Conservation (phyloP, 169 alveolate species). For the Plasmodium gonderi region DNA sequence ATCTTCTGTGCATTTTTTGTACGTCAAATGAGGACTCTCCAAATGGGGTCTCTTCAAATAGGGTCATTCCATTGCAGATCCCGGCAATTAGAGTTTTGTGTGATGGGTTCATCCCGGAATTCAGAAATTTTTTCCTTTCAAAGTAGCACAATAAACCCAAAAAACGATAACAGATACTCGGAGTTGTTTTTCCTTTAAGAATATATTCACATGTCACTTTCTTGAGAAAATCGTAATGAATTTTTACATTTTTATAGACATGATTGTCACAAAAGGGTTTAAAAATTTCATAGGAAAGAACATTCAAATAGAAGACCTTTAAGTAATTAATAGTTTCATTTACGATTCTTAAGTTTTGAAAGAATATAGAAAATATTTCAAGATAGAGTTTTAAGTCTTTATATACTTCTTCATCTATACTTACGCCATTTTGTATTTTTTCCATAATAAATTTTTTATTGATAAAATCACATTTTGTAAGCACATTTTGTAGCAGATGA, state of each 20-base stretch:
- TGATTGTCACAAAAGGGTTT: conserved; percentile 8
- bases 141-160: conserved; percentile 16
- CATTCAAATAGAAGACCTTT: conserved; percentile 49
- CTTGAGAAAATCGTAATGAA: conserved; percentile 19
- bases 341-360: conserved; percentile 10
- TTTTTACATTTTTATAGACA: conserved; percentile 1
- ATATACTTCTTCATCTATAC: conserved; percentile 27
- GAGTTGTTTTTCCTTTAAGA: background rate
- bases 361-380: conserved; percentile 19
- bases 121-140: background rate
- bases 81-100: too few species aligned
- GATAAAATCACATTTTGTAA: conserved; percentile 40
- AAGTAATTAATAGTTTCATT: conserved; percentile 13
- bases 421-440: conserved; percentile 13
- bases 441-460: background rate
- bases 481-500: conserved; percentile 32
- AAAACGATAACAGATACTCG: background rate
- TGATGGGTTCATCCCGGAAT: background rate
- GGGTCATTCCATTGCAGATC: too few species aligned
- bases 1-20: conserved; percentile 3
- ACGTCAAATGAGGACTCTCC: conserved; percentile 3
- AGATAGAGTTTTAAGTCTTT: conserved; percentile 10
- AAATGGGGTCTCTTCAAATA: conserved; percentile 1
- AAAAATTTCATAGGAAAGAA: conserved; percentile 18
- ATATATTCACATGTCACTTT: conserved; percentile 3